Evolutionary conservation across 1,284 basidiomycete species (phyloP), one percentile per base, ranked within the genome.

Genomic region (Pyrrhoderma noxium): DNA sequence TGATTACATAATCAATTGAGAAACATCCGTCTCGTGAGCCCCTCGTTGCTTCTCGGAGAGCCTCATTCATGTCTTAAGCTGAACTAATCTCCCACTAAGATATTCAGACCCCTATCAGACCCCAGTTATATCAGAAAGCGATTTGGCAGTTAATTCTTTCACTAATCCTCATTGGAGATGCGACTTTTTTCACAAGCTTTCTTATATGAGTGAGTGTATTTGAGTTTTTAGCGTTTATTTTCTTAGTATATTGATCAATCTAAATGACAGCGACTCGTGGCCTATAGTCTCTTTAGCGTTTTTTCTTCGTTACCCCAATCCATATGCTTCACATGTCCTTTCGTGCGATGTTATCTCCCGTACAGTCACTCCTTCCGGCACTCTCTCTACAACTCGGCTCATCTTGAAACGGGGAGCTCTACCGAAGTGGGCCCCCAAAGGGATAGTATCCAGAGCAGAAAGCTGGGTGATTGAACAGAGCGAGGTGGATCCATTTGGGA

Each of bases 291-390:
- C 91, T 35, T 76, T 94, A 57, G 94, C 94, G 14, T 98, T 91
- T 74, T 93, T 94, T 63, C 76, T 97, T 56, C 87, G 96, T 58
- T 99, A 99, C 67, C 95, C 96, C 2, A 99, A 98, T 67, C 94
- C 95, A 39, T 90, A 91, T 61, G 91, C 95, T 4, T 77, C 90
- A 9, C 95, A 99, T 67, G 89, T 99, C 63, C 70, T 96, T 54
- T 92, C 92, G 7, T 93, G 92, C 73, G 95, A 98, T 72, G 93
- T 97, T 56, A 79, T 98, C 56, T 88, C 89, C 50, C 85, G 94
- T 56, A 75, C 70, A 3, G 70, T 87, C 56, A 84, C 87, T 8
- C 72, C 83, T 16, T 68, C 73, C 1, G 89, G 91, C 22, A 80
- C 86, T 9, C 77, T 98, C n/a, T 68, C 84, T 51, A 97, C 93